Conservation (phyloP, 2,329 filamentous ascomycete genomes). For the Xylariaceae sp. region DNA sequence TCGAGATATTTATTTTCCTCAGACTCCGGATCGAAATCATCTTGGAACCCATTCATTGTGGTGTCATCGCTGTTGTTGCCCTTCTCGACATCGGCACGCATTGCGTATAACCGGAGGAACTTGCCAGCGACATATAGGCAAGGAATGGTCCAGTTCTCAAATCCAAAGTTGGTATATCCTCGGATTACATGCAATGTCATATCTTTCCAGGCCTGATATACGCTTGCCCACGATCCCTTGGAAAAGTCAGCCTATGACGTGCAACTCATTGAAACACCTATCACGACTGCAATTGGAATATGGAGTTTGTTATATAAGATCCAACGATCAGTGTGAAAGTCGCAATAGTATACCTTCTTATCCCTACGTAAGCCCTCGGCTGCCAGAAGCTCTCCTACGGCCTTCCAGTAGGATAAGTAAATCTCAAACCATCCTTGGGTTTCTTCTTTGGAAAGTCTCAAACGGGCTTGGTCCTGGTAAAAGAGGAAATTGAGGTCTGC, state of each 20-base stretch:
- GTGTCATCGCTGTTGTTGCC: slow-evolving; percentile 33
- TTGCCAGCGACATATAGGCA: slow-evolving; percentile 85
- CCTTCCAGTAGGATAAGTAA: slow-evolving; percentile 80
- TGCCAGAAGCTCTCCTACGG: slow-evolving; percentile 66
- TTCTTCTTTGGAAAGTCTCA: slow-evolving; percentile 61
- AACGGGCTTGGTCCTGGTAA: slow-evolving; percentile 51
- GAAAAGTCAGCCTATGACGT: slow-evolving; percentile 5
- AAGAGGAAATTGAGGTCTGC: slow-evolving; percentile 71
- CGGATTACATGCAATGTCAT: slow-evolving; percentile 71
- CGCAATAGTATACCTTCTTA: slow-evolving; percentile 22
- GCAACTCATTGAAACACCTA: too few relatives aligned
- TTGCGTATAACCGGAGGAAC: slow-evolving; percentile 82
- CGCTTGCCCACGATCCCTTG: slow-evolving; percentile 67
- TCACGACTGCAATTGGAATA: too few relatives aligned
- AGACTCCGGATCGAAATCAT: slow-evolving; percentile 74
- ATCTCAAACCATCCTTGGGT: slow-evolving; percentile 81
- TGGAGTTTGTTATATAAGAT: slow-evolving; percentile 2
- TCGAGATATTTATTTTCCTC: slow-evolving; percentile 83
- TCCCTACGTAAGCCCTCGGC: slow-evolving; percentile 49
- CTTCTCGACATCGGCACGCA: slow-evolving; percentile 77
- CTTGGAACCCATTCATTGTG: slow-evolving; percentile 54
- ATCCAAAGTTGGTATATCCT: slow-evolving; percentile 71
- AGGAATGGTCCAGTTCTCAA: slow-evolving; percentile 89
- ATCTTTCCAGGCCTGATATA: slow-evolving; percentile 88
- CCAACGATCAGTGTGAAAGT: too few relatives aligned